phyloP scores from a whole-genome alignment of 2,329 filamentous ascomycete genomes.

The Penicillium concentricum region DNA sequence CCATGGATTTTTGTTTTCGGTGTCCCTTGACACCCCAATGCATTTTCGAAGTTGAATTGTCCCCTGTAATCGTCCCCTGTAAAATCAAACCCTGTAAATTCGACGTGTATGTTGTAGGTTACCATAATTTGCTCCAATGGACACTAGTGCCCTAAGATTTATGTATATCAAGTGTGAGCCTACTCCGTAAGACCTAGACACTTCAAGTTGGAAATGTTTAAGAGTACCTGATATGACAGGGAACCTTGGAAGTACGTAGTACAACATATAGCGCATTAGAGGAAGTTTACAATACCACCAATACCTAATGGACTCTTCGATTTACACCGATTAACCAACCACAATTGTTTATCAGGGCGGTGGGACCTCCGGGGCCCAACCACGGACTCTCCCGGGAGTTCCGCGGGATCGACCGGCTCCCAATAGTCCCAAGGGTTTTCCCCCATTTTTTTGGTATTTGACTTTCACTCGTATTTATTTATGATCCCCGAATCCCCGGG shows the following conservation, averaged over 20 bases:
- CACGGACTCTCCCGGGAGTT: constrained; percentile 15
- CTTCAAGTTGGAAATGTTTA: background rate
- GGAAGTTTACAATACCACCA: too few species aligned
- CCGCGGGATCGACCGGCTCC: constrained; percentile 17
- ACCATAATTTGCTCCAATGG: background rate
- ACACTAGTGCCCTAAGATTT: background rate
- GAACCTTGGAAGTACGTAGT: too few species aligned
- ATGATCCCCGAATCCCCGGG: constrained; percentile 12
- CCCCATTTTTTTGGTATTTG: constrained; percentile 2
- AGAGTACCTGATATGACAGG: too few species aligned
- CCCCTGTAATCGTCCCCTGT: background rate
- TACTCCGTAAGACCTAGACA: background rate
- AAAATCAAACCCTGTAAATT: background rate
- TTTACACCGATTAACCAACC: constrained; percentile 14
- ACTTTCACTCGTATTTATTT: background rate
- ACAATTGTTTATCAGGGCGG: constrained; percentile 7
- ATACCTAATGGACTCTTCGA: too few species aligned
- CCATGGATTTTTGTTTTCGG: background rate
- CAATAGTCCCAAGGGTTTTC: background rate
- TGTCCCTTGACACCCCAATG: background rate
- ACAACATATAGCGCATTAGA: too few species aligned
- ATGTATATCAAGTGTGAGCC: background rate
- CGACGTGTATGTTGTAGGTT: background rate
- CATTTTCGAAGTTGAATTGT: background rate
- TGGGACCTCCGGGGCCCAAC: constrained; percentile 11